A percentile compares a stretch with the other conserved stretches of the same genome.
Conservation (phyloP, 2,329 filamentous ascomycete species). For the Sclerotiophoma versabilis region DNA sequence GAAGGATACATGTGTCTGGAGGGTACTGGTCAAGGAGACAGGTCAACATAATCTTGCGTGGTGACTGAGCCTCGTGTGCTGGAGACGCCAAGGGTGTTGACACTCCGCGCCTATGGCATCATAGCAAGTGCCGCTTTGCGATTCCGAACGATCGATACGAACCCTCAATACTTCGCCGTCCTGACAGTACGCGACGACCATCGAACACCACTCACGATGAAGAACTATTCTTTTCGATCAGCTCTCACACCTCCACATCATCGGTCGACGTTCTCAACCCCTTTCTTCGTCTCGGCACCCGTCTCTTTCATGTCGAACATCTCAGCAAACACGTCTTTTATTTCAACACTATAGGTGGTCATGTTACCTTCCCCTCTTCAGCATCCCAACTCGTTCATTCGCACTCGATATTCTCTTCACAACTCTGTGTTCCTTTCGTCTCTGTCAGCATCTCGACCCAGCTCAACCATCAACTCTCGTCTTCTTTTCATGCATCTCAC, state of each 20-base stretch:
- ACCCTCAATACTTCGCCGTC: too few species aligned
- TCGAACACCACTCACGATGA: too few species aligned
- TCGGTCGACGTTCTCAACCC: background rate
- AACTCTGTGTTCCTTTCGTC: background rate
- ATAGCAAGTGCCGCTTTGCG: too few species aligned
- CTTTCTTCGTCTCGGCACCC: background rate
- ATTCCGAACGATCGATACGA: too few species aligned
- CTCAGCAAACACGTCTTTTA: background rate
- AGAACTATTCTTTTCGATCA: background rate
- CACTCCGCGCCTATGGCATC: background rate
- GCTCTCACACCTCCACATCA: background rate
- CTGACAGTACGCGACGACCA: too few species aligned
- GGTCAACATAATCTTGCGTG: background rate
- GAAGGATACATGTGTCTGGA: background rate
- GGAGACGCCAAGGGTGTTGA: too few species aligned
- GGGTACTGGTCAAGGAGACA: background rate
- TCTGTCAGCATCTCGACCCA: background rate
- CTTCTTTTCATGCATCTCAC: background rate
- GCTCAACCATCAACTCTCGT: background rate
- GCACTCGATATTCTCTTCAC: background rate
- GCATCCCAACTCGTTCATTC: background rate
- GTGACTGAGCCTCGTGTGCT: background rate
- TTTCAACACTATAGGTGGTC: background rate
- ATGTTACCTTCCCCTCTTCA: background rate
- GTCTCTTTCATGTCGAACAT: background rate